phyloP scores from a whole-genome alignment of 768 basidiomycete genomes.

The Psilocybe cubensis region DNA sequence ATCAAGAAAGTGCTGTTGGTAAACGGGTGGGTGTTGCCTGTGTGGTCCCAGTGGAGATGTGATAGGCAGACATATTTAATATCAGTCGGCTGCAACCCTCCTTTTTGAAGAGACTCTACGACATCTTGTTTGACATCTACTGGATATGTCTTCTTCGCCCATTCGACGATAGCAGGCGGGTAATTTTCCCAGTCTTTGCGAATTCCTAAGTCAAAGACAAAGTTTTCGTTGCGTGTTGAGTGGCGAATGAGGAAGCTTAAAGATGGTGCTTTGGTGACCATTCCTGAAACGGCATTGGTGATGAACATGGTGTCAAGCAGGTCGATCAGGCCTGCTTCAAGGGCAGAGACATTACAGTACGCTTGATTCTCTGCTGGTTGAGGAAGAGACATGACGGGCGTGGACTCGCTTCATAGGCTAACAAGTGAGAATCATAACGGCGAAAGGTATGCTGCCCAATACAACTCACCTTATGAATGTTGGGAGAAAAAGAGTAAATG shows the following conservation, averaged over 20 bases:
- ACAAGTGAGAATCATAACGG: too few species aligned
- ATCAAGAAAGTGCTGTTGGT: constrained; percentile 50
- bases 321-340: constrained; percentile 52
- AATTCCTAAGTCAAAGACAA: constrained; percentile 62
- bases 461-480: background rate
- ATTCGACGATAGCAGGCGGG: constrained; percentile 35
- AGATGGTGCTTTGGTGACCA: constrained; percentile 39
- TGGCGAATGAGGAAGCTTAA: constrained; percentile 59
- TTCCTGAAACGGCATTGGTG: constrained; percentile 33
- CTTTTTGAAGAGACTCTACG: constrained; percentile 50
- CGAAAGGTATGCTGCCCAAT: too few species aligned
- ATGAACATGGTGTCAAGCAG: constrained; percentile 42
- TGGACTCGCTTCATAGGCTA: too few species aligned
- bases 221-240: constrained; percentile 37
- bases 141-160: constrained; percentile 26
- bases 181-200: constrained; percentile 49
- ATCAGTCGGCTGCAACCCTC: constrained; percentile 46
- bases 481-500: background rate
- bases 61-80: constrained; percentile 51
- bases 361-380: constrained; percentile 45
- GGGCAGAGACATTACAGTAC: constrained; percentile 56
- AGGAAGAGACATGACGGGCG: constrained; percentile 32
- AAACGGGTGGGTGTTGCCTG: constrained; percentile 51
- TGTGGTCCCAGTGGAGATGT: constrained; percentile 60
- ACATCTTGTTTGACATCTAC: constrained; percentile 41